A percentile compares a stretch with the other conserved stretches of the same genome.
Evolutionary conservation across 345 rosid species (phyloP).

Genomic region (Melastoma malabathricum): DNA sequence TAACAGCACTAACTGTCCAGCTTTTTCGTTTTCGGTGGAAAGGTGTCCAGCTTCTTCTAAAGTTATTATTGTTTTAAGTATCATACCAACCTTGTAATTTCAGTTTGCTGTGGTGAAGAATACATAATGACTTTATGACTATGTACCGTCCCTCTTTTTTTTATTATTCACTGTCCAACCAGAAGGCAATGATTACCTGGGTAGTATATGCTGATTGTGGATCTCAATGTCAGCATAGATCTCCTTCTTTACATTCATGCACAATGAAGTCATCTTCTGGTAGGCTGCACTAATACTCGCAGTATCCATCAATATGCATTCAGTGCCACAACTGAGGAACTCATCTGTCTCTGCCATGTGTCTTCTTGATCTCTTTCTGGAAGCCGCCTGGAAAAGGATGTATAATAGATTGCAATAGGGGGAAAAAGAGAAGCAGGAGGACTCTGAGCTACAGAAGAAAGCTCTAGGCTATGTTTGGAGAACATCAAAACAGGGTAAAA

Average conservation of each 20-base stretch:
- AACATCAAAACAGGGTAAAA: too few species aligned
- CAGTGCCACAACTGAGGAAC: slow-evolving; percentile 45
- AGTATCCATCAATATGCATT: slow-evolving; percentile 45
- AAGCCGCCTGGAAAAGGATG: slow-evolving; percentile 52
- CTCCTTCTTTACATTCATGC: slow-evolving; percentile 70
- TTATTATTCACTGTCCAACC: too few species aligned
- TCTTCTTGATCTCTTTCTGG: slow-evolving; percentile 78
- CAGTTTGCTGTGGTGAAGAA: too few species aligned
- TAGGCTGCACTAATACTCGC: slow-evolving; percentile 69
- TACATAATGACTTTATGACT: too few species aligned
- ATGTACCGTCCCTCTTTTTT: too few species aligned
- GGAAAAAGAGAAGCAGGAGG: slow-evolving; percentile 4
- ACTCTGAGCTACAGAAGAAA: slow-evolving; percentile 2
- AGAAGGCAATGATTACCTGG: too few species aligned
- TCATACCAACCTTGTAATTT: too few species aligned
- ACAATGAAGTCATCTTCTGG: slow-evolving; percentile 73
- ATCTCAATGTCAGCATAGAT: slow-evolving; percentile 82
- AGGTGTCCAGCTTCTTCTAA: too few species aligned
- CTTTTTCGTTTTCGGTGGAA: too few species aligned
- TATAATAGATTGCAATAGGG: slow-evolving; percentile 3
- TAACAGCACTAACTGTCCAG: too few species aligned
- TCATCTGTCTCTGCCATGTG: slow-evolving; percentile 88
- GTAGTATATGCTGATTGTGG: slow-evolving; percentile 77
- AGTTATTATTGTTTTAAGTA: too few species aligned
- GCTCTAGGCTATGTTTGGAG: too few species aligned